A percentile compares a stretch with the other conserved stretches of the same genome.
These are phyloP conservation scores for Leucoagaricus sp. DNA, from an alignment of 1,284 basidiomycete genomes.

Conservation along the genomic window DNA sequence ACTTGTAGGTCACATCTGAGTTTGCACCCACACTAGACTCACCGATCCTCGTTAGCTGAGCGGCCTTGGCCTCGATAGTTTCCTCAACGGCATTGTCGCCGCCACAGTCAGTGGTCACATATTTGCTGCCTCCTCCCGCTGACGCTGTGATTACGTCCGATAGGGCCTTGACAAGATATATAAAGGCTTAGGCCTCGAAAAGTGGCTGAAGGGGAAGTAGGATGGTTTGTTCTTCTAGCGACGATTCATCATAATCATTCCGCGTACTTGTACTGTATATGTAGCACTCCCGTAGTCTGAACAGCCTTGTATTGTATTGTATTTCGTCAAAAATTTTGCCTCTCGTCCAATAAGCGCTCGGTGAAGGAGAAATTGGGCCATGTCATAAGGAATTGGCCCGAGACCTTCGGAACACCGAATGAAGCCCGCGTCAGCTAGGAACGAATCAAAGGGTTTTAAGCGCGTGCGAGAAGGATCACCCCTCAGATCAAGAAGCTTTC, in stretches of 20 bases:
- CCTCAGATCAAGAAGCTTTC: background rate
- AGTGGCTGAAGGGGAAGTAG: constrained; percentile 6
- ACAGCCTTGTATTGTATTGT: too few relatives aligned
- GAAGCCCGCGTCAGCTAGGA: too few relatives aligned
- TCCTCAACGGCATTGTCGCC: constrained; percentile 32
- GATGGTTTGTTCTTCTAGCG: background rate
- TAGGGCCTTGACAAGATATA: constrained; percentile 14
- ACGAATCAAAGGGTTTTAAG: too few relatives aligned
- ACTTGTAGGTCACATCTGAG: background rate
- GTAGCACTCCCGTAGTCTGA: too few relatives aligned
- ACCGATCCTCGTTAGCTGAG: constrained; percentile 22
- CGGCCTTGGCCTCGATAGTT: constrained; percentile 33
- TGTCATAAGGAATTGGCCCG: too few relatives aligned
- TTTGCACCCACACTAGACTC: background rate
- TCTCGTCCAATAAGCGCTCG: too few relatives aligned
- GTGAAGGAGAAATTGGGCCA: too few relatives aligned
- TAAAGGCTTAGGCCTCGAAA: constrained; percentile 11
- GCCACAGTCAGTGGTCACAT: constrained; percentile 21
- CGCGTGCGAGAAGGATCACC: too few relatives aligned
- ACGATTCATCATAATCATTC: background rate
- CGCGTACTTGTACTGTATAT: background rate
- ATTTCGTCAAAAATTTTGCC: too few relatives aligned
- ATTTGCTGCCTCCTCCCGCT: too few relatives aligned
- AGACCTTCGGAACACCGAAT: too few relatives aligned
- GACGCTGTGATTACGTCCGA: background rate